Evolutionary conservation across 225 moss, liverwort and hornwort species (phyloP), one percentile per base, ranked within the genome.

Genomic region (Physcomitrellopsis africana): DNA sequence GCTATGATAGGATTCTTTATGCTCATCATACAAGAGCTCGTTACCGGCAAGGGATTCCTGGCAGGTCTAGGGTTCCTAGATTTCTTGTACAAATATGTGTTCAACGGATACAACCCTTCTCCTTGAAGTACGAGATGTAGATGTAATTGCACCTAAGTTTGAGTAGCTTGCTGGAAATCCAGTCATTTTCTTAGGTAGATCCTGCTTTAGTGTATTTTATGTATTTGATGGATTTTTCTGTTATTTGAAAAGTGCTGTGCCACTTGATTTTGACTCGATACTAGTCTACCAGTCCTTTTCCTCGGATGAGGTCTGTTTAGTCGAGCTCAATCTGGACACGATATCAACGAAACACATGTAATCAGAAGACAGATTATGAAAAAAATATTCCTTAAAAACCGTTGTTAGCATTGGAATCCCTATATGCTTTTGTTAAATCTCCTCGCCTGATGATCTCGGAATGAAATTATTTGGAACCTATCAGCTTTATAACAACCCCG

Each of bases 21-120:
- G 86, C 81, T 99, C 29, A 77, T 99, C 41, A 54, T 99, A 4
- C 91, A 85, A 65, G 99, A 99, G 83, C 72, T 93, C 59, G 79
- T 99, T 24, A 87, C 90, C 51, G 99, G 99, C 10, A 88, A 95
- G 79, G 99, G 99, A 1, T 95, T 99, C 67, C 68, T 99, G 79
- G 91, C 89, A 81, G 99, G 99, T 2, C 79, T 92, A 18, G 95
- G 99, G 14, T 93, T 99, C 79, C 77, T 99, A n/a, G 99, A 99
- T 81, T 99, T 99, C 24, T 65, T 99, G 13, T 99, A 99, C 85
- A 81, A 51, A 53, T 70, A 64, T 81, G 62, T 76, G 32, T 83
- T 86, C 65, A 76, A 78, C 27, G 88, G 88, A 51, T 85, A 85
- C 72, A 37, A 37, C 32, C 32, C 32, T 37, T 63, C 70, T 51